These are phyloP conservation scores for Pythium insidiosum DNA, from an alignment of 352 stramenopile species.

Conservation along the genomic window DNA sequence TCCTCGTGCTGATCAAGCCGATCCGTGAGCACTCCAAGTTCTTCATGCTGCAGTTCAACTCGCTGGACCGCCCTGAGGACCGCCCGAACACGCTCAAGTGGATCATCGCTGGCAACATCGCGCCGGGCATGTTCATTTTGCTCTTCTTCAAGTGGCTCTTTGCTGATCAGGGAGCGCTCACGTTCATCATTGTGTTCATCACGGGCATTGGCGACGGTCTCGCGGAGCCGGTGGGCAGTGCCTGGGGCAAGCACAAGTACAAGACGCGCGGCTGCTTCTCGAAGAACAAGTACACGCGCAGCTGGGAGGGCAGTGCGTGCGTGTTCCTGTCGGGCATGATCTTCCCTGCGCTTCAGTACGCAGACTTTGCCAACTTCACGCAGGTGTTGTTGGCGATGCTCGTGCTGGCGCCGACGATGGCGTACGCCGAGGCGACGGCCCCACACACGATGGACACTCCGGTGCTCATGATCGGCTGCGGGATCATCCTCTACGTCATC, in stretches of 20 bases:
- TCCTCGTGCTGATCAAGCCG: constrained; percentile 79
- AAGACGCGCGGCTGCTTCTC: constrained; percentile 73
- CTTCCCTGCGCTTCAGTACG: constrained; percentile 71
- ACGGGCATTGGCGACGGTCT: constrained; percentile 69
- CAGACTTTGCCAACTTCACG: constrained; percentile 68
- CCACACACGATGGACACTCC: constrained; percentile 84
- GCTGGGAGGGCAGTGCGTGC: constrained; percentile 65
- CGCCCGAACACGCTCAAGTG: constrained; percentile 33
- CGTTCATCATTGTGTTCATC: constrained; percentile 57
- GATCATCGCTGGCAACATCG: constrained; percentile 42
- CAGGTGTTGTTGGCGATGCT: constrained; percentile 74
- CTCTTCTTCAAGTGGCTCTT: constrained; percentile 86
- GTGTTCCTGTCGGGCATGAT: constrained; percentile 73
- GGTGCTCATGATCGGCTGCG: constrained; percentile 75
- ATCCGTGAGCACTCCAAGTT: constrained; percentile 72
- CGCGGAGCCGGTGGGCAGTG: constrained; percentile 68
- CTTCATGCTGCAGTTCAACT: constrained; percentile 88
- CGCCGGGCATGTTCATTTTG: constrained; percentile 55
- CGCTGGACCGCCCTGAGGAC: constrained; percentile 74
- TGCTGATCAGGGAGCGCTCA: constrained; percentile 22
- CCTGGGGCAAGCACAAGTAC: constrained; percentile 81
- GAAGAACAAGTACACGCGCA: constrained; percentile 72
- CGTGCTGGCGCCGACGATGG: constrained; percentile 70
- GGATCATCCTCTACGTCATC: constrained; percentile 63
- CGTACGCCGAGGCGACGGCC: constrained; percentile 74